phyloP scores from a whole-genome alignment of 768 basidiomycete genomes.

The Collybia sp. region DNA sequence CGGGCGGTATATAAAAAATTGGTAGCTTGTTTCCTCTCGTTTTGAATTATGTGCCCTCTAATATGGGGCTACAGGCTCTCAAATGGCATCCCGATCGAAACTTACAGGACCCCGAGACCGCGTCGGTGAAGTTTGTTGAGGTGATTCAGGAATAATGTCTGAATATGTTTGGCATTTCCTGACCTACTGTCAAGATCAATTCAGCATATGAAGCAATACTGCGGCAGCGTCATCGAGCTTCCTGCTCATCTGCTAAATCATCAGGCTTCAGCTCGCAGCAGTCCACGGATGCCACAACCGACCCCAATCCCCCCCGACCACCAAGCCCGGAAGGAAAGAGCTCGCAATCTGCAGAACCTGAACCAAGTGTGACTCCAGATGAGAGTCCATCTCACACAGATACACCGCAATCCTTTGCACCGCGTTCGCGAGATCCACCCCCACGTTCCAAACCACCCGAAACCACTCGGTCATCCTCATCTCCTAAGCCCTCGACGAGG shows the following conservation, averaged over 20 bases:
- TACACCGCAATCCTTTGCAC: no score
- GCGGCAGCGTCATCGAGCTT: constrained; percentile 18
- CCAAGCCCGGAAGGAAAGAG: no score
- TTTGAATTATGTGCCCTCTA: constrained; percentile 1
- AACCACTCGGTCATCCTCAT: no score
- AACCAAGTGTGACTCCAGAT: no score
- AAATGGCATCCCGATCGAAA: constrained; percentile 59
- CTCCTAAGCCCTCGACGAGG: no score
- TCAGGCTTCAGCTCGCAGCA: no score
- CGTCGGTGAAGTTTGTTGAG: constrained; percentile 47
- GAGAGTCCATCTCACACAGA: no score
- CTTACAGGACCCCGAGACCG: constrained; percentile 35
- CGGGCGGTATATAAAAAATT: constrained; percentile 50
- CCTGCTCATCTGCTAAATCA: background rate
- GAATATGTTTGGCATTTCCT: background rate
- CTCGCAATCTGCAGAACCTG: no score
- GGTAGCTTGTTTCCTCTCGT: constrained; percentile 27
- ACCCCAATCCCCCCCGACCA: no score
- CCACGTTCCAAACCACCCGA: no score
- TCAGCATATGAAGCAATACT: constrained; percentile 44
- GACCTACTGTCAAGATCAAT: constrained; percentile 29
- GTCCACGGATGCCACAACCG: no score
- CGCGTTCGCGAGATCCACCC: no score
- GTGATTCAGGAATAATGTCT: constrained; percentile 18
- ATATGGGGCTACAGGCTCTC: constrained; percentile 33